Conservation (phyloP, 495 filamentous ascomycete species). For the Penicillium maclennaniae region DNA sequence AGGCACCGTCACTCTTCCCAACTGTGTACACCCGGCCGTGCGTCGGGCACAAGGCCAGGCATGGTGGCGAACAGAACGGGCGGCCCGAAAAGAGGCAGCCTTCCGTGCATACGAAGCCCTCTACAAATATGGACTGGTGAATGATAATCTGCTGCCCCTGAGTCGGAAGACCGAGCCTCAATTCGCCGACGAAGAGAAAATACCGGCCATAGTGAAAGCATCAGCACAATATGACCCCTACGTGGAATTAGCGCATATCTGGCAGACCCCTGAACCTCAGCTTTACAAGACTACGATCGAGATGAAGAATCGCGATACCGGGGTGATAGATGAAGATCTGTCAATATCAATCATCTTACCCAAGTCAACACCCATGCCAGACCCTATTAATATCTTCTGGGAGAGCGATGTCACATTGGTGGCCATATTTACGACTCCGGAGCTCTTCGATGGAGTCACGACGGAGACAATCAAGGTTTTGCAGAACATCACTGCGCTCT, state of each 20-base stretch:
- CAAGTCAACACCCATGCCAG: slow-evolving; percentile 33
- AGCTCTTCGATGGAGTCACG: slow-evolving; percentile 5
- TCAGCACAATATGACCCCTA: slow-evolving; percentile 62
- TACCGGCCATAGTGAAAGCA: slow-evolving; percentile 44
- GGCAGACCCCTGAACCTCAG: slow-evolving; percentile 38
- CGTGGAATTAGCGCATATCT: slow-evolving; percentile 54
- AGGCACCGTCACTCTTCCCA: slow-evolving; percentile 62
- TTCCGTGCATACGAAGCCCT: slow-evolving; percentile 76
- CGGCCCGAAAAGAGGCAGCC: slow-evolving; percentile 76
- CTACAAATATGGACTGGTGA: slow-evolving; percentile 66
- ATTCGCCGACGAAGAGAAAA: not conserved
- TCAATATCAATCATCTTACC: slow-evolving; percentile 49
- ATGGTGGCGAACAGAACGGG: slow-evolving; percentile 68
- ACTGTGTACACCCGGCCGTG: slow-evolving; percentile 60
- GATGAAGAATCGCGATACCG: slow-evolving; percentile 22
- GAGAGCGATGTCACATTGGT: slow-evolving; percentile 37
- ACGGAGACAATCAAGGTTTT: slow-evolving; percentile 17
- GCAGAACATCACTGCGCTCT: slow-evolving; percentile 44
- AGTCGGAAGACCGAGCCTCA: slow-evolving; percentile 24
- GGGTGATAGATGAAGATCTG: slow-evolving; percentile 23
- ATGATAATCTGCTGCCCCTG: slow-evolving; percentile 72
- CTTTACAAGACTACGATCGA: slow-evolving; percentile 31
- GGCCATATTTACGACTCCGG: slow-evolving; percentile 32
- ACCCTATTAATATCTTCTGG: slow-evolving; percentile 49
- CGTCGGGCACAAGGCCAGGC: slow-evolving; percentile 49